These are phyloP conservation scores for Tolypocladium nubicola DNA, from an alignment of 2,329 filamentous ascomycete genomes.

Conservation along the genomic window DNA sequence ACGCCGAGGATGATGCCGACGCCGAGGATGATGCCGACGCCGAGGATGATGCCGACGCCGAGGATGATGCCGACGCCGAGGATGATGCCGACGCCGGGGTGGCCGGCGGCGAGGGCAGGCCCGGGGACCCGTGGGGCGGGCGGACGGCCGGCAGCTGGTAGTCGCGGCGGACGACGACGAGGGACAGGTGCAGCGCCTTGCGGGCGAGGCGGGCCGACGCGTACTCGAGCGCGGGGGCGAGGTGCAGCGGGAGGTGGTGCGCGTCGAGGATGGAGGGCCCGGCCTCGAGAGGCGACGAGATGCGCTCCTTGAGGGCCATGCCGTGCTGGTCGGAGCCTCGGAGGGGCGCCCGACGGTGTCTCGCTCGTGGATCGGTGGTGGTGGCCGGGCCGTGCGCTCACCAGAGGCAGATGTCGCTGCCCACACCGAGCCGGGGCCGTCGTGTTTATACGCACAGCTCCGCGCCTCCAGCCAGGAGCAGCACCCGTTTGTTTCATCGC, in stretches of 20 bases:
- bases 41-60: constrained; percentile 2
- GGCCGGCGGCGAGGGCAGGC: constrained; percentile 3
- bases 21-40: too few species aligned
- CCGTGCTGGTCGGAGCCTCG: neutral
- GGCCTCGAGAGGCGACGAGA: constrained; percentile 54
- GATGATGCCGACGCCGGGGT: constrained; percentile 12
- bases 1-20: too few species aligned
- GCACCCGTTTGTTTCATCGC: neutral
- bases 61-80: constrained; percentile 12
- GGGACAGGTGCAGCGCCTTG: constrained; percentile 44
- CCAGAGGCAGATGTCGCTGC: neutral
- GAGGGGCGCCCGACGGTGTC: neutral
- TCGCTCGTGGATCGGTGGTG: too few species aligned
- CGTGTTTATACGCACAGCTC: neutral
- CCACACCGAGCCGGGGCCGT: neutral
- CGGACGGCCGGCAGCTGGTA: constrained; percentile 38
- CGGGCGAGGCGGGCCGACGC: constrained; percentile 43
- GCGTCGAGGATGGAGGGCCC: constrained; percentile 48
- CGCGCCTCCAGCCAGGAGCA: too few species aligned
- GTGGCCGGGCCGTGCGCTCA: neutral
- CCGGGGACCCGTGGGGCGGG: constrained; percentile 10
- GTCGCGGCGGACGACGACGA: constrained; percentile 46
- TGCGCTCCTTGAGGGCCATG: constrained; percentile 43
- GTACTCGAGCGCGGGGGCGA: constrained; percentile 47
- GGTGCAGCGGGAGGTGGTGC: constrained; percentile 43